These are phyloP conservation scores for Ogataea ganodermae DNA, from an alignment of 805 yeast species.

Conservation along the genomic window DNA sequence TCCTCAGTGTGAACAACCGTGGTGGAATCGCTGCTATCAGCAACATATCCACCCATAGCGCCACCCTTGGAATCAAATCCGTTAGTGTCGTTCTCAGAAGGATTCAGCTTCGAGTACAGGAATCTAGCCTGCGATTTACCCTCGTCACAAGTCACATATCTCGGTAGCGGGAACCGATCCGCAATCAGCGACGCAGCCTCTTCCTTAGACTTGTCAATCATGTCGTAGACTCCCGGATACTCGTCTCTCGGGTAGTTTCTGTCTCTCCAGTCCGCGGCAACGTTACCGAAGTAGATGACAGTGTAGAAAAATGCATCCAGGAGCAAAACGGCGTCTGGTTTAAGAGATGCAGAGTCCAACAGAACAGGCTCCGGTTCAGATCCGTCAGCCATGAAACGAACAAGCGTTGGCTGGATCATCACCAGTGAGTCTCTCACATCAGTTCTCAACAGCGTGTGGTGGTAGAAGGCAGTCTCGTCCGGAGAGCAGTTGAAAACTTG, in stretches of 20 bases:
- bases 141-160: slow-evolving; percentile 96
- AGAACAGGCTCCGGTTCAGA: slow-evolving; percentile 87
- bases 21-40: slow-evolving; percentile 40
- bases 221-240: slow-evolving; percentile 81
- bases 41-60: slow-evolving; percentile 48
- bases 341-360: slow-evolving; percentile 88
- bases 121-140: slow-evolving; percentile 99
- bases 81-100: slow-evolving; percentile 68
- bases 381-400: slow-evolving; percentile 78
- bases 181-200: slow-evolving; percentile 91
- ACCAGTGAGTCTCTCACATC: slow-evolving; percentile 90
- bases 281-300: slow-evolving; percentile 91
- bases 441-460: slow-evolving; percentile 88
- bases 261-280: slow-evolving; percentile 95
- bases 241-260: slow-evolving; percentile 93
- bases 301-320: slow-evolving; percentile 97
- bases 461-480: slow-evolving; percentile 96
- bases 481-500: slow-evolving; percentile 98
- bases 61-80: slow-evolving; percentile 47
- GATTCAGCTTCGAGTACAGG: slow-evolving; percentile 91
- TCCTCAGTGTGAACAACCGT: slow-evolving; percentile 96
- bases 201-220: slow-evolving; percentile 83
- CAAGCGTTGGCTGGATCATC: slow-evolving; percentile 97
- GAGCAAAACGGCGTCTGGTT: slow-evolving; percentile 82
- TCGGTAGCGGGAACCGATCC: slow-evolving; percentile 96